Evolutionary conservation across 2,329 filamentous ascomycete species (phyloP), one percentile per base, ranked within the genome.

Genomic region (Fusarium siculi): DNA sequence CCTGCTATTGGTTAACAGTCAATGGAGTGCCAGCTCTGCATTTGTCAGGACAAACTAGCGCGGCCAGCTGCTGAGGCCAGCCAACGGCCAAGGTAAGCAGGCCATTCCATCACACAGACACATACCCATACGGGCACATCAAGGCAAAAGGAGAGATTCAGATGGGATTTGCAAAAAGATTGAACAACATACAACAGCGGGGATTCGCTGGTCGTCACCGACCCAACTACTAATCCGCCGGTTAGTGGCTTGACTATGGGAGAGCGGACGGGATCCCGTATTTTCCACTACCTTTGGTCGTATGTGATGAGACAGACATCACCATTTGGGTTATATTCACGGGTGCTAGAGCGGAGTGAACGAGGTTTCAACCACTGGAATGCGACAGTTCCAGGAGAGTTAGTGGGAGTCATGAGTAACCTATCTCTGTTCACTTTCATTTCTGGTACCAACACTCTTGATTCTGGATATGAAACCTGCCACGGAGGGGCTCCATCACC

Each of bases 241-340:
- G 59, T 62, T 47, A 62, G 40, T 62, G 59, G 52, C 59, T 62
- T 62, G 59, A 62, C 59, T 62, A 62, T 62, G 59, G 59, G 59
- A 62, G 59, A 62, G 59, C 59, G 40, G 59, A 64, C 62, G 62
- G 62, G 62, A 64, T 64, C 62, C 62, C 62, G 62, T 64, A 64
- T 64, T 64, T 53, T 64, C 62, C 62, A 65, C 57, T 65, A 65
- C 62, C 58, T 65, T 46, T 65, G 62, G 62, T 65, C 62, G 62
- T 65, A 65, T 63, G 62, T 64, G n/a, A 3, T 7, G 12, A 21
- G 25, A 8, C 7, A 2, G 2, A 2, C 2, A 18, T n/a, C 9
- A 12, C 0, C 9, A 25, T 32, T 34, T 9, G 11, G 12, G 9
- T 3, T 28, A 57, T 49, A 56, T 5, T 0, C n/a, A 34, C 12